These are phyloP conservation scores for Ganoderma sp. DNA, from an alignment of 1,284 basidiomycete genomes.

Conservation along the genomic window DNA sequence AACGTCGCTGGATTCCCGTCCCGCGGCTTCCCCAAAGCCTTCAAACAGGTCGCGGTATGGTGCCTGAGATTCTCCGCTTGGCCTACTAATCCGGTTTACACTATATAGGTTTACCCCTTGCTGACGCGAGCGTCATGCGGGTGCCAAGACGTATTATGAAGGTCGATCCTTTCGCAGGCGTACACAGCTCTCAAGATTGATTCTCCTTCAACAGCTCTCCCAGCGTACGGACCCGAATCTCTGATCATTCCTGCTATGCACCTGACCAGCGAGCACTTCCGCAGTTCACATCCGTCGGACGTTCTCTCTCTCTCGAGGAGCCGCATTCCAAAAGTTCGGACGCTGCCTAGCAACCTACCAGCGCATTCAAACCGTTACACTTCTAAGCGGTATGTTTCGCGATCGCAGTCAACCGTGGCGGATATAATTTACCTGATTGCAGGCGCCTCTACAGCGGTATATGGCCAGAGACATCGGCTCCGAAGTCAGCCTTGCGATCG, in stretches of 20 bases:
- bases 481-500: neutral
- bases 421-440: neutral
- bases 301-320: neutral
- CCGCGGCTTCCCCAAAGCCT: neutral
- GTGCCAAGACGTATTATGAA: too few relatives aligned
- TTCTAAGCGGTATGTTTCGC: neutral
- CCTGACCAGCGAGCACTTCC: too few relatives aligned
- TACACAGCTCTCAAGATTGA: neutral
- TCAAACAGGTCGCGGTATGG: too few relatives aligned
- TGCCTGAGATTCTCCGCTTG: too few relatives aligned
- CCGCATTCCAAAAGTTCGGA: neutral
- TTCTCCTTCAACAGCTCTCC: neutral
- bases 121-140: too few relatives aligned
- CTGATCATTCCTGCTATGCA: too few relatives aligned
- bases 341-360: neutral
- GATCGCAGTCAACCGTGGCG: neutral
- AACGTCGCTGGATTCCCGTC: too few relatives aligned
- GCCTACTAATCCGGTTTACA: too few relatives aligned
- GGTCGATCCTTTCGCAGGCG: neutral
- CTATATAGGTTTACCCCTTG: too few relatives aligned
- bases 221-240: too few relatives aligned
- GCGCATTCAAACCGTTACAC: neutral
- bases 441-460: neutral
- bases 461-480: neutral
- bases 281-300: neutral